These are phyloP conservation scores for Penicillium steckii DNA, from an alignment of 495 filamentous ascomycete genomes.

Conservation along the genomic window DNA sequence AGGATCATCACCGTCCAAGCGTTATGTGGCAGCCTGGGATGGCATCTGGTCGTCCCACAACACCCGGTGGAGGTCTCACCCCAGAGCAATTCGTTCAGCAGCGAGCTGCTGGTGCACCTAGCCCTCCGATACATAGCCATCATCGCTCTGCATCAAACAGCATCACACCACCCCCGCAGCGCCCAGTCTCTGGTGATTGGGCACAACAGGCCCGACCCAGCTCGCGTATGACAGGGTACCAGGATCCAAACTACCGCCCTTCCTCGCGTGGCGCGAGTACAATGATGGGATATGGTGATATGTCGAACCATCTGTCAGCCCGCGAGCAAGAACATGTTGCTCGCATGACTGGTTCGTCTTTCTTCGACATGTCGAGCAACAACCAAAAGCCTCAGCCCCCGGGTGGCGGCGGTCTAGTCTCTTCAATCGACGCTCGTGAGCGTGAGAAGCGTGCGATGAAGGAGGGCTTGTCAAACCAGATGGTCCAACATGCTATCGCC, in stretches of 20 bases:
- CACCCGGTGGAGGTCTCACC: conserved; percentile 46
- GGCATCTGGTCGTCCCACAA: conserved; percentile 42
- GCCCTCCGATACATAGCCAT: conserved; percentile 51
- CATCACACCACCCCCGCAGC: conserved; percentile 43
- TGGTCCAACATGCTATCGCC: conserved; percentile 77
- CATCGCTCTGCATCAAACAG: conserved; percentile 58
- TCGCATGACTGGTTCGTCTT: conserved; percentile 77
- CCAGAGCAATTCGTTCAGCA: conserved; percentile 89
- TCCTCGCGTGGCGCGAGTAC: conserved; percentile 48
- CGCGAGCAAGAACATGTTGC: conserved; percentile 92
- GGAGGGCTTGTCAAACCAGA: conserved; percentile 66
- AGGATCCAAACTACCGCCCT: conserved; percentile 46
- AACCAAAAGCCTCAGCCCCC: conserved; percentile 42
- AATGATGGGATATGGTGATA: conserved; percentile 49
- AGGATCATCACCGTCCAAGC: conserved; percentile 53
- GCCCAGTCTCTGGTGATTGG: conserved; percentile 57
- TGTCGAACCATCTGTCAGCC: conserved; percentile 75
- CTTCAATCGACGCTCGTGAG: conserved; percentile 73
- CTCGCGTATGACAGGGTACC: conserved; percentile 32
- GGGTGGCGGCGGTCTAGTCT: conserved; percentile 63
- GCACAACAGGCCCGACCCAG: conserved; percentile 46
- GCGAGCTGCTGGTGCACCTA: conserved; percentile 56
- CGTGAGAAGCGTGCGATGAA: conserved; percentile 71
- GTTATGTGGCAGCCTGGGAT: conserved; percentile 80
- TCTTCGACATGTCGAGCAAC: conserved; percentile 67